Evolutionary conservation across 2,329 filamentous ascomycete species (phyloP).

Genomic region (Chaetomium sp.): DNA sequence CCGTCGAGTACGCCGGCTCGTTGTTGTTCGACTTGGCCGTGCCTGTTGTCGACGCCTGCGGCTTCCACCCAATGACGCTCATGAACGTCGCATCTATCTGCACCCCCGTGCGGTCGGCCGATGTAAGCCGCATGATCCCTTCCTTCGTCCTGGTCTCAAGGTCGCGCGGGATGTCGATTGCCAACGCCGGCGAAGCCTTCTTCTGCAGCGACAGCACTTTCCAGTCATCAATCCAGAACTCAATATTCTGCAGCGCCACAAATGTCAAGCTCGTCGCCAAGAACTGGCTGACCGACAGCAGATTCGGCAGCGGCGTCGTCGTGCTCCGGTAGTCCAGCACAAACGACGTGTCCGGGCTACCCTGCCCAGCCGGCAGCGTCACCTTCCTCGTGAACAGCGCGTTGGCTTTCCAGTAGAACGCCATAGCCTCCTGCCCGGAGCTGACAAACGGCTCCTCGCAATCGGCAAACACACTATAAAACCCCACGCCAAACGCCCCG

Average conservation of each 20-base stretch:
- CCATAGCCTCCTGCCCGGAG: conserved; percentile 88
- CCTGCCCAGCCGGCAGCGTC: conserved; percentile 60
- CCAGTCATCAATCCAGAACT: conserved; percentile 86
- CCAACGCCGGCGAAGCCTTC: conserved; percentile 71
- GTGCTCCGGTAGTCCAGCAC: conserved; percentile 88
- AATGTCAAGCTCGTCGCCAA: conserved; percentile 93
- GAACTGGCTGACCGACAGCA: conserved; percentile 85
- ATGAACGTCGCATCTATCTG: conserved; percentile 91
- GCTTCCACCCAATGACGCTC: conserved; percentile 80
- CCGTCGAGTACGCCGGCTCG: conserved; percentile 28
- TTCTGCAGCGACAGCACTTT: conserved; percentile 73
- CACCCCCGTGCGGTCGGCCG: conserved; percentile 77
- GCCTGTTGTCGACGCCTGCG: conserved; percentile 36
- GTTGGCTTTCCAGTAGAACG: conserved; percentile 99
- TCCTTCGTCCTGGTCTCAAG: conserved; percentile 79
- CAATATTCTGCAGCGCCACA: conserved; percentile 79
- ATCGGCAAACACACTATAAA: conserved; percentile 97
- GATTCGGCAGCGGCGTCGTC: conserved; percentile 76
- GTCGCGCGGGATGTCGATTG: conserved; percentile 67
- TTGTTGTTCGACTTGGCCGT: conserved; percentile 38
- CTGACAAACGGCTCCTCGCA: conserved; percentile 97
- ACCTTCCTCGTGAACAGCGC: conserved; percentile 87
- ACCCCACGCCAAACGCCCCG: conserved; percentile 94
- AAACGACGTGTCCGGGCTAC: conserved; percentile 75
- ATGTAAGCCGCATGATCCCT: conserved; percentile 76